Evolutionary conservation across 768 basidiomycete species (phyloP).

Genomic region (Multifurca ochricompacta): DNA sequence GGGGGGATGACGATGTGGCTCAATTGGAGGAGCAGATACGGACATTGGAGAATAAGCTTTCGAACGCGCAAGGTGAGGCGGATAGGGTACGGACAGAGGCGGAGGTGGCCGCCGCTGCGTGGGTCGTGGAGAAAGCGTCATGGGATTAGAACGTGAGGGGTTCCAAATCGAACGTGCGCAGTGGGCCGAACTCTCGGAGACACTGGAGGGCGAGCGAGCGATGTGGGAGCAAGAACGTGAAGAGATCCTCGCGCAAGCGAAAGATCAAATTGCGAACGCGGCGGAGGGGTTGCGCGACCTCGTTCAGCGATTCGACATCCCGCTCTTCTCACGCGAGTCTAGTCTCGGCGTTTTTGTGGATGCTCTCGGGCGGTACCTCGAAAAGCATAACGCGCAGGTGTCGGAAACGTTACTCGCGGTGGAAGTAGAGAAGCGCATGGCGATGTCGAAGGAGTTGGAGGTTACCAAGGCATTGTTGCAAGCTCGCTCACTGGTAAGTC

Average conservation of each 20-base stretch:
- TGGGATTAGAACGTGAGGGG: slow-evolving; percentile 33
- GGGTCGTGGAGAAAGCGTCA: slow-evolving; percentile 22
- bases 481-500: slow-evolving; percentile 28
- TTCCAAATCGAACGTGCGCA: slow-evolving; percentile 35
- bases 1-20: slow-evolving; percentile 26
- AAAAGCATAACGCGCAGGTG: slow-evolving; percentile 31
- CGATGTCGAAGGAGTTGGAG: slow-evolving; percentile 23
- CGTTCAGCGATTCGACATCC: slow-evolving; percentile 49
- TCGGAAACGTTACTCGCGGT: slow-evolving; percentile 32
- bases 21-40: slow-evolving; percentile 5
- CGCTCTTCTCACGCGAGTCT: slow-evolving; percentile 33
- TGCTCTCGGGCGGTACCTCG: slow-evolving; percentile 27
- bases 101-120: background rate
- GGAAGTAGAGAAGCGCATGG: slow-evolving; percentile 23
- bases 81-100: slow-evolving; percentile 1
- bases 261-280: slow-evolving; percentile 45
- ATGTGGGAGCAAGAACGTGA: slow-evolving; percentile 43
- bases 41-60: slow-evolving; percentile 6
- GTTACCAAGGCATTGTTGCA: slow-evolving; percentile 21
- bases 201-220: slow-evolving; percentile 45
- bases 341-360: slow-evolving; percentile 24
- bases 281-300: slow-evolving; percentile 41
- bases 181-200: slow-evolving; percentile 39
- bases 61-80: background rate
- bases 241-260: slow-evolving; percentile 37